Base-by-base conservation (phyloP, 345 rosid species). In the Linum usitatissimum region DNA sequence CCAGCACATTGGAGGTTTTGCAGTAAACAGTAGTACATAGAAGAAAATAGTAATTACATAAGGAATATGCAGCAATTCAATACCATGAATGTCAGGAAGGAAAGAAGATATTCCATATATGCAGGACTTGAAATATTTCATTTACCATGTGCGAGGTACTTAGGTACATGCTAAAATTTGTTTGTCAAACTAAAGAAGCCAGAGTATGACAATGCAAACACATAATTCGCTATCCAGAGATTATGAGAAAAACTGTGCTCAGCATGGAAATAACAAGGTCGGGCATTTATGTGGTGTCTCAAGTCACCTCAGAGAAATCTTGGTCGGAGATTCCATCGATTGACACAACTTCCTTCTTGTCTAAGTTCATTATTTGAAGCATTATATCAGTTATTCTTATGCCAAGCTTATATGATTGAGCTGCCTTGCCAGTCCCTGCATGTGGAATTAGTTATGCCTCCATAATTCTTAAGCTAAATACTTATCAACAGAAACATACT, bases 251-350 rank as follows among this genome's bases (percentile, higher is more conserved):
- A 34, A 34, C 38, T 34, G 38, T 7, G 38, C 38, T 34, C 8
- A 34, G 8, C 38, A 4, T 34, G 5, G 38, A 34, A 34, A 34
- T 34, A 34, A 34, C 0, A 51, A 38, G 53, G 57, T 10, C 12
- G 53, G 15, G 65, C 18, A 62, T 53, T 55, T 51, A 13, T 40
- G 62, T 42, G n/a, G 6, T 30, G 42, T 45, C 42, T 59, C 64
- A 56, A 68, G 63, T 74, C 71, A 93, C 99, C 97, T 87, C 88
- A 58, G 96, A 78, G 76, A 93, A 84, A 49, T 87, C 91, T 68
- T 93, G 87, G 75, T 87, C 80, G 64, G 99, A 90, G 64, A 93
- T 81, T 64, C 65, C 86, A 71, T 83, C 76, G 58, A 93, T 79
- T 57, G 92, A 75, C 62, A 87, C 66, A 67, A 83, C 70, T 77